These are phyloP conservation scores for Lodderomyces margitis DNA, from an alignment of 1,139 yeast genomes.

Conservation along the genomic window DNA sequence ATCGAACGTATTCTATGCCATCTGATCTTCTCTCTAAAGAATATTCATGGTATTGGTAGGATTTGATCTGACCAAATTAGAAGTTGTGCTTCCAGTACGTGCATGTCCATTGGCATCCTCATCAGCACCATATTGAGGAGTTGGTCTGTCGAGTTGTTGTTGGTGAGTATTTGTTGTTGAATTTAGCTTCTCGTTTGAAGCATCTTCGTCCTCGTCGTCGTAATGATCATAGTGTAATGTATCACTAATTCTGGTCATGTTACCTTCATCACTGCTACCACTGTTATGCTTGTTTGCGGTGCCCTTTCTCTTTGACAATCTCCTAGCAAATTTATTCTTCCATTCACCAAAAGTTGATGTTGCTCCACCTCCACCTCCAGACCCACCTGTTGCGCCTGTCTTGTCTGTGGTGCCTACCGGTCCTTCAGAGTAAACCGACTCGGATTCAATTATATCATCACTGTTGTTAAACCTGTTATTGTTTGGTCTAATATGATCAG, in stretches of 20 bases:
- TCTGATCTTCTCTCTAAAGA: conserved; percentile 18
- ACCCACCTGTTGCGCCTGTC: conserved; percentile 11
- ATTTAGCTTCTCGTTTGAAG: conserved; percentile 9
- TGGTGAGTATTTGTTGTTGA: conserved; percentile 3
- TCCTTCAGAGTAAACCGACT: conserved; percentile 22
- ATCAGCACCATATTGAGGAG: neutral
- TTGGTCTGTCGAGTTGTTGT: conserved; percentile 2
- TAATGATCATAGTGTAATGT: conserved; percentile 22
- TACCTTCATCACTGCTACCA: neutral
- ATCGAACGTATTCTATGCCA: no score
- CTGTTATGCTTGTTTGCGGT: conserved; percentile 13
- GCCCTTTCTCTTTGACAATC: conserved; percentile 24
- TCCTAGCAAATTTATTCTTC: conserved; percentile 15
- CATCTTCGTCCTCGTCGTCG: conserved; percentile 9
- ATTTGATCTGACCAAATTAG: conserved; percentile 22
- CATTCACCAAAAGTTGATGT: conserved; percentile 11
- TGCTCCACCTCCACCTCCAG: conserved; percentile 6
- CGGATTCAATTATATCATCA: conserved; percentile 21
- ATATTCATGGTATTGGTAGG: conserved; percentile 34
- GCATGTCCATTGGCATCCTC: conserved; percentile 9
- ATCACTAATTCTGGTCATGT: conserved; percentile 34
- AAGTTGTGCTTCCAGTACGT: conserved; percentile 29
- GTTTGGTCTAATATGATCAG: conserved; percentile 8
- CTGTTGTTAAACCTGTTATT: neutral
- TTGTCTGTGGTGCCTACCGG: conserved; percentile 9